These are phyloP conservation scores for Pestalotiopsis sp. DNA, from an alignment of 2,329 filamentous ascomycete genomes.

Conservation along the genomic window DNA sequence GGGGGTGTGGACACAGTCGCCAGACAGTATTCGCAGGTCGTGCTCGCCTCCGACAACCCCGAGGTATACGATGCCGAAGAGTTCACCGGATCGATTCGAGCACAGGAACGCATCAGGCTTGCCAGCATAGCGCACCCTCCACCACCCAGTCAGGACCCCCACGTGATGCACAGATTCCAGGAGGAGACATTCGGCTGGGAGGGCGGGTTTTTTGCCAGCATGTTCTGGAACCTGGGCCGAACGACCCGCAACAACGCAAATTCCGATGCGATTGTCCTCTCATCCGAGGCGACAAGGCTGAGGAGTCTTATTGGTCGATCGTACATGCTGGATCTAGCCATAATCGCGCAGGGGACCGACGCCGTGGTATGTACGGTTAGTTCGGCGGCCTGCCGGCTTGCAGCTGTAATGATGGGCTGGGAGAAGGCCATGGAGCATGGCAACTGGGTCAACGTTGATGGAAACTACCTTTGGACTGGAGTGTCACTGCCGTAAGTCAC, in stretches of 20 bases:
- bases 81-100: slow-evolving; percentile 57
- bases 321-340: slow-evolving; percentile 78
- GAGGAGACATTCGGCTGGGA: slow-evolving; percentile 85
- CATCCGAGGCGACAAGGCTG: slow-evolving; percentile 62
- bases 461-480: slow-evolving; percentile 63
- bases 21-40: slow-evolving; percentile 47
- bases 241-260: slow-evolving; percentile 39
- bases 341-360: slow-evolving; percentile 70
- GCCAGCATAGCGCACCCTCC: slow-evolving; percentile 61
- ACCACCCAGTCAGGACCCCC: slow-evolving; percentile 42
- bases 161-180: slow-evolving; percentile 64
- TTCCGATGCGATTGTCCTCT: slow-evolving; percentile 37
- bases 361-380: slow-evolving; percentile 77
- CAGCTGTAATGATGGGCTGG: slow-evolving; percentile 89
- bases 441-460: slow-evolving; percentile 81
- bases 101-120: slow-evolving; percentile 76
- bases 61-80: slow-evolving; percentile 70
- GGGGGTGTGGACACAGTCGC: slow-evolving; percentile 35
- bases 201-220: slow-evolving; percentile 79
- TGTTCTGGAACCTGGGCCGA: slow-evolving; percentile 80
- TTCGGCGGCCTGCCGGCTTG: slow-evolving; percentile 69
- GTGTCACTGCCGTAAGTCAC: slow-evolving; percentile 25
- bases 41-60: slow-evolving; percentile 82
- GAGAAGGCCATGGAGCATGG: slow-evolving; percentile 62
- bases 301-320: slow-evolving; percentile 77